phyloP scores from a whole-genome alignment of 140 eudicot genomes.

The Erigeron philadelphicus region DNA sequence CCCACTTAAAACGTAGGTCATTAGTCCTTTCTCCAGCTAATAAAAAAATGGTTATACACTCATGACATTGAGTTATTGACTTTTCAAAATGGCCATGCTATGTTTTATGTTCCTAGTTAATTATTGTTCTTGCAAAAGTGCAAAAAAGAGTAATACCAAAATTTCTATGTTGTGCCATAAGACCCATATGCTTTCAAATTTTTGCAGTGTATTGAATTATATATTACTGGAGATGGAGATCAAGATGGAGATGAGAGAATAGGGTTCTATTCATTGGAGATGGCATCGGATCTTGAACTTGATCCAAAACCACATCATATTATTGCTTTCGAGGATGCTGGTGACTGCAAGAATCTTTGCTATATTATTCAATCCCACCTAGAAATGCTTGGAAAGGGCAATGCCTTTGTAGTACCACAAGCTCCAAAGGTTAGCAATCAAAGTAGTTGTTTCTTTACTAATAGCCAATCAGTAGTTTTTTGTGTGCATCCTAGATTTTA shows the following conservation, averaged over 20 bases:
- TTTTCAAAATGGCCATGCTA: neutral
- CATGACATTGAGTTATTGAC: neutral
- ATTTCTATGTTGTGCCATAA: neutral
- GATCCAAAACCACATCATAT: conserved; percentile 87
- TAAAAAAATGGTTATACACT: no score
- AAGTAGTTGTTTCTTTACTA: neutral
- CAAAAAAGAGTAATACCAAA: neutral
- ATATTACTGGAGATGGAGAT: conserved; percentile 61
- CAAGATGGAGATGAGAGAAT: conserved; percentile 52
- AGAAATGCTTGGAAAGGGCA: conserved; percentile 85
- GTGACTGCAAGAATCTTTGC: conserved; percentile 75
- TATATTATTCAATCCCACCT: conserved; percentile 69
- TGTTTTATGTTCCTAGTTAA: neutral
- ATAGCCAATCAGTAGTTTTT: neutral
- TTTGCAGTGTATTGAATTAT: conserved; percentile 75
- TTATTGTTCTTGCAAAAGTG: no score
- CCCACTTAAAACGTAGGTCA: neutral
- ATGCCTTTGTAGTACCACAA: conserved; percentile 78
- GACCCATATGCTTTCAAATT: conserved; percentile 1
- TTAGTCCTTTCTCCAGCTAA: no score
- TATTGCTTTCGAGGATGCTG: conserved; percentile 83
- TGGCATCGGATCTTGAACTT: conserved; percentile 88
- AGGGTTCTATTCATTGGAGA: conserved; percentile 88
- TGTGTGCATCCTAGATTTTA: conserved; percentile 1
- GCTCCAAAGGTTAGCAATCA: conserved; percentile 61